These are phyloP conservation scores for Cinnamomum micranthum DNA, from an alignment of 164 flowering plant species.

Conservation along the genomic window DNA sequence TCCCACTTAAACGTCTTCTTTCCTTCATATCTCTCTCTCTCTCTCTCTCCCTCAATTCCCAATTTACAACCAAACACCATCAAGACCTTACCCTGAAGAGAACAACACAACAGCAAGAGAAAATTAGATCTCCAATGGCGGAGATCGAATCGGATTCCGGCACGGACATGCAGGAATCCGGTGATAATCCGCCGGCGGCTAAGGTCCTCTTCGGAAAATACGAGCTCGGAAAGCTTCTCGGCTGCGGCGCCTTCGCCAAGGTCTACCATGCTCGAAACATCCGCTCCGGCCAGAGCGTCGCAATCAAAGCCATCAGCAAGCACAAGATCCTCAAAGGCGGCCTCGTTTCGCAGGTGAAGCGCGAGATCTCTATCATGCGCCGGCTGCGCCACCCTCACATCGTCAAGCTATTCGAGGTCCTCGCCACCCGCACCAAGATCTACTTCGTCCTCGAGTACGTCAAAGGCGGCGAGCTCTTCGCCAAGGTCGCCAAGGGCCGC, in stretches of 20 bases:
- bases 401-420: constrained; percentile 53
- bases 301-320: constrained; percentile 62
- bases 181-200: neutral
- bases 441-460: constrained; percentile 71
- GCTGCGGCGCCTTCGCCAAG: constrained; percentile 68
- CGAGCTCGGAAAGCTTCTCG: constrained; percentile 60
- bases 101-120: neutral
- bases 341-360: constrained; percentile 31
- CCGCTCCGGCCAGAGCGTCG: constrained; percentile 60
- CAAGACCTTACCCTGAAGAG: no score
- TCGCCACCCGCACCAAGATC: constrained; percentile 61
- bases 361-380: constrained; percentile 68
- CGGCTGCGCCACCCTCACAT: constrained; percentile 56
- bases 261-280: constrained; percentile 62
- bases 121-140: neutral
- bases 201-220: constrained; percentile 40
- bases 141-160: neutral
- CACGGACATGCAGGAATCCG: neutral
- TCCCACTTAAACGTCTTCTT: no score
- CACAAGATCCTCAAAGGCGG: constrained; percentile 38
- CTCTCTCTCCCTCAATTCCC: no score
- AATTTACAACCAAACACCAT: no score
- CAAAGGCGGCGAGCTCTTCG: constrained; percentile 68
- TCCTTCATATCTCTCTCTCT: no score
- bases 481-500: constrained; percentile 45